phyloP scores from a whole-genome alignment of 495 filamentous ascomycete species.

The Cenococcum geophilum region DNA sequence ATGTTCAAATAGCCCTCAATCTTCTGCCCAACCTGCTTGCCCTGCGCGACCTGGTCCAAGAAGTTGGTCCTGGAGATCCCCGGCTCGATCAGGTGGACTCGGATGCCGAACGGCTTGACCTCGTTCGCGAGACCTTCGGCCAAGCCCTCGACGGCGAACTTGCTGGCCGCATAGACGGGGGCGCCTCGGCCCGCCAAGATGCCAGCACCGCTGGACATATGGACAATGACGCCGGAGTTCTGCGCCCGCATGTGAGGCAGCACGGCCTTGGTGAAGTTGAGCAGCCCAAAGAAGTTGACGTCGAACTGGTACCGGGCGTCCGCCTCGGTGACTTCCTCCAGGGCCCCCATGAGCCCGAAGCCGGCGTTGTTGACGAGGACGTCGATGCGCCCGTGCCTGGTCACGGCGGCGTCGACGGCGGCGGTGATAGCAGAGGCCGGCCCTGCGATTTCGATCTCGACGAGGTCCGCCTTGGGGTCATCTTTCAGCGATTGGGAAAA shows the following conservation, averaged over 20 bases:
- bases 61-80: slow-evolving; percentile 40
- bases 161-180: slow-evolving; percentile 40
- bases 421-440: slow-evolving; percentile 29
- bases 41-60: slow-evolving; percentile 36
- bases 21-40: slow-evolving; percentile 38
- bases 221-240: slow-evolving; percentile 15
- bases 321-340: slow-evolving; percentile 34
- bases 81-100: slow-evolving; percentile 37
- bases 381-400: slow-evolving; percentile 37
- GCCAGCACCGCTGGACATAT: too few relatives aligned
- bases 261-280: slow-evolving; percentile 42
- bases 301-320: slow-evolving; percentile 39
- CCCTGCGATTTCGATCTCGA: slow-evolving; percentile 36
- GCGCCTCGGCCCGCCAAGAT: slow-evolving; percentile 39
- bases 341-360: slow-evolving; percentile 36
- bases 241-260: slow-evolving; percentile 42
- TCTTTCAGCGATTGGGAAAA: slow-evolving; percentile 23
- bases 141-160: slow-evolving; percentile 42
- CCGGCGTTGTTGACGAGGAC: slow-evolving; percentile 40
- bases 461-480: slow-evolving; percentile 17
- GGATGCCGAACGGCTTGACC: slow-evolving; percentile 38
- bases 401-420: slow-evolving; percentile 35
- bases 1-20: slow-evolving; percentile 45
- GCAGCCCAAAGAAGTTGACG: slow-evolving; percentile 39
- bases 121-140: slow-evolving; percentile 36